Conservation (phyloP, 345 rosid genomes). For the Isatis tinctoria region DNA sequence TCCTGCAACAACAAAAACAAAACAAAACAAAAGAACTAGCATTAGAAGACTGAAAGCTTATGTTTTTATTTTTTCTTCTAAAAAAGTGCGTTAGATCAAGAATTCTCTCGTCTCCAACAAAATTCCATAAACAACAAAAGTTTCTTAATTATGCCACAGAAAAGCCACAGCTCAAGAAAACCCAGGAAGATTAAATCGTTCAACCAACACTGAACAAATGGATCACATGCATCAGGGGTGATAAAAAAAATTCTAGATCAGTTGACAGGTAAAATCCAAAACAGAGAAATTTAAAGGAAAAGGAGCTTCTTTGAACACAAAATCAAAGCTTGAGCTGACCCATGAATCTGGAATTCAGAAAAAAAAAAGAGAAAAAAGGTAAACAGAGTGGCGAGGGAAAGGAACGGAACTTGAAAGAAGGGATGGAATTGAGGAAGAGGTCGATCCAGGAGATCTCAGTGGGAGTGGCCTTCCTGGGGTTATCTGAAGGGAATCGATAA, state of each 20-base stretch:
- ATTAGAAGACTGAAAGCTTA: not conserved
- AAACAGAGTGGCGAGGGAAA: not conserved
- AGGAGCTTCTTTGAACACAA: not conserved
- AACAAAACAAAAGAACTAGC: not conserved
- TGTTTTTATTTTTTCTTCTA: too few species aligned
- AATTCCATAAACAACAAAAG: not conserved
- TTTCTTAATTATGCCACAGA: not conserved
- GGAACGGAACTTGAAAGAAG: conserved; percentile 70
- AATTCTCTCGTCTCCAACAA: not conserved
- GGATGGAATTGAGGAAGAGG: conserved; percentile 79
- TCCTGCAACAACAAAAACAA: conserved; percentile 36
- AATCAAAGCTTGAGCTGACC: conserved; percentile 7
- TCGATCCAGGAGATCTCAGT: conserved; percentile 89
- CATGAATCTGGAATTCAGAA: conserved; percentile 1
- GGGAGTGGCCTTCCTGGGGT: conserved; percentile 75
- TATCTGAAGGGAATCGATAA: conserved; percentile 88
- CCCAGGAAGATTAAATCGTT: not conserved
- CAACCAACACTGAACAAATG: not conserved
- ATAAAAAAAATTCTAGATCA: not conserved
- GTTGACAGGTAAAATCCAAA: not conserved
- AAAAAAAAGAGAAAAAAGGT: not conserved
- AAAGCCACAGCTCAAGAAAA: not conserved
- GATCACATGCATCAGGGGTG: not conserved
- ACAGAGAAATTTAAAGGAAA: not conserved
- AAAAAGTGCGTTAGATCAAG: not conserved